These are phyloP conservation scores for Allantophomopsis cytisporea DNA, from an alignment of 2,329 filamentous ascomycete species.

Conservation along the genomic window DNA sequence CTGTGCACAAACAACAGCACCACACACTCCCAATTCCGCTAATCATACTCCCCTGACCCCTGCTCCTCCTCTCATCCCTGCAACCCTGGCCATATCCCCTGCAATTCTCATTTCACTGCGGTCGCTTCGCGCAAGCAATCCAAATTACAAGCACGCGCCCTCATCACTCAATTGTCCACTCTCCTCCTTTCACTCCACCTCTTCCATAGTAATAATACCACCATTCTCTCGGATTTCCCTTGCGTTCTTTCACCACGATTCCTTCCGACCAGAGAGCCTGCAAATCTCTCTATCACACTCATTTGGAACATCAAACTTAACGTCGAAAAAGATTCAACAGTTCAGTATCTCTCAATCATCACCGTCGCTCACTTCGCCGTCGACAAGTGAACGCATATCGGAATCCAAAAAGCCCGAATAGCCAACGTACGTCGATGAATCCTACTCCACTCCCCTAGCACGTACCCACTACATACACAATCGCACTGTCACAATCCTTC, in stretches of 20 bases:
- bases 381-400: slow-evolving; percentile 1
- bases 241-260: background rate
- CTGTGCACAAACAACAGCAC: no score
- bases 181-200: background rate
- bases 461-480: background rate
- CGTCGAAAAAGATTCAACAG: background rate
- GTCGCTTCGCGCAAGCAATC: no score
- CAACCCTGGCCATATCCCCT: no score
- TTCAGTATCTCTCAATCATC: slow-evolving; percentile 1
- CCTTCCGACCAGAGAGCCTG: slow-evolving; percentile 13
- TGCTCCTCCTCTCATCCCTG: no score
- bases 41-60: no score
- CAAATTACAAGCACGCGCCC: no score
- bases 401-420: slow-evolving; percentile 1
- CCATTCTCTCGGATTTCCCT: background rate
- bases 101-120: no score
- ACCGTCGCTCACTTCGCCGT: slow-evolving; percentile 3
- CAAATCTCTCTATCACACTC: slow-evolving; percentile 20
- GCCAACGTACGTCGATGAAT: background rate
- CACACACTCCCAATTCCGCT: no score
- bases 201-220: slow-evolving; percentile 1
- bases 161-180: no score
- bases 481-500: no score
- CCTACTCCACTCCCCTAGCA: background rate
- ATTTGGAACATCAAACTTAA: slow-evolving; percentile 18